Evolutionary conservation across 306 rosid genomes (phyloP), one percentile per base, ranked within the genome.

Genomic region (Phaseolus lunatus): DNA sequence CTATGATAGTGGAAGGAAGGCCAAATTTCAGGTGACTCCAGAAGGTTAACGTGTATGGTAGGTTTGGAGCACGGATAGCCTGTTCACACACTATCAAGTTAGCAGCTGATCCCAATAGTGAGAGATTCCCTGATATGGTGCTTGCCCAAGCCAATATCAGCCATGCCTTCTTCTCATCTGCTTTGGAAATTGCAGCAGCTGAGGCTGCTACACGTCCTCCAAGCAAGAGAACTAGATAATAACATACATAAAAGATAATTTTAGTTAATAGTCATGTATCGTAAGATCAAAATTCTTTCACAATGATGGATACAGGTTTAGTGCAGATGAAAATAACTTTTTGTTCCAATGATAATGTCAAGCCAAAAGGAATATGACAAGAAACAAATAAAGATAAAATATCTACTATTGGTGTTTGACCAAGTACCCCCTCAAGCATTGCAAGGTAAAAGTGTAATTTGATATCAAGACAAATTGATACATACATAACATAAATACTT

Each of bases 121-220:
- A 90, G 5, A 95, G 87, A 59, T 92, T 95, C 57, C 96, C 97
- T 11, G 97, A 92, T 2, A 95, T 81, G 0, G 97, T 95, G 86
- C 97, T 95, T n/a, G 88, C 92, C 97, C 97, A 95, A 31, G 99
- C 96, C 84, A 92, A 81, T 5, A 95, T 80, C n/a, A 95, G 88
- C 99, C 97, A 92, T 39, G 97, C 93, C 81, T 84, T 93, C 81
- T 88, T 88, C 88, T 92, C 96, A 0, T 90, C 85, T 2, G 44
- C 82, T 31, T 65, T 45, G 1, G 98, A 92, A 39, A 94, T 89
- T 75, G 75, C 54, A 9, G 95, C 93, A 1, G 94, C 96, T 5
- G 97, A 88, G 20, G 94, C 90, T 23, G 97, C 96, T 24, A 95
- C 89, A 41, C 91, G 61, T n/a, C 70, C 97, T 82, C 97, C 97